These are phyloP conservation scores for Rickenella mellea DNA, from an alignment of 768 basidiomycete genomes.

Conservation along the genomic window DNA sequence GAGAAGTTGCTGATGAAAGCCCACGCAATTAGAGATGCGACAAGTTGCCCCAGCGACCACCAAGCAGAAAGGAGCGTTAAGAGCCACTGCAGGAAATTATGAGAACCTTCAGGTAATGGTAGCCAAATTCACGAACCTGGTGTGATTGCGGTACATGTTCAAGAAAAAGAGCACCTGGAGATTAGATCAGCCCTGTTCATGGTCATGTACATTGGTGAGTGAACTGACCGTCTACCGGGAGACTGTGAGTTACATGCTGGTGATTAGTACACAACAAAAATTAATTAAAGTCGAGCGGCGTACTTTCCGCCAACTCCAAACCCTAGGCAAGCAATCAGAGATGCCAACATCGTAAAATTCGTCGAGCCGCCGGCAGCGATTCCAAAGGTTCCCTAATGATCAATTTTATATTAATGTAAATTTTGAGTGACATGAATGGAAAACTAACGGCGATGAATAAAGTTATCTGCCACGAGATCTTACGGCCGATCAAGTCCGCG, in stretches of 20 bases:
- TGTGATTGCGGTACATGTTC: conserved; percentile 34
- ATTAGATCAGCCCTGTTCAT: background rate
- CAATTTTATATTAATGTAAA: no score
- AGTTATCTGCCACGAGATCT: conserved; percentile 15
- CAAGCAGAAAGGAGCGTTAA: conserved; percentile 44
- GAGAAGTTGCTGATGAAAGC: conserved; percentile 48
- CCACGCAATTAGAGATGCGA: conserved; percentile 44
- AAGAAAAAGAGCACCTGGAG: conserved; percentile 33
- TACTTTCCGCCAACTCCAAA: conserved; percentile 45
- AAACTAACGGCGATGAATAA: conserved; percentile 18
- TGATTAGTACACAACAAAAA: conserved; percentile 2
- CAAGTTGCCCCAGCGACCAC: conserved; percentile 43
- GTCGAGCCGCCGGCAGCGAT: conserved; percentile 37
- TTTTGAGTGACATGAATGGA: no score
- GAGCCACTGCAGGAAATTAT: conserved; percentile 29
- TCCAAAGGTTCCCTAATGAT: conserved; percentile 32
- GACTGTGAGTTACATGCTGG: conserved; percentile 15
- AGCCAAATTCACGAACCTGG: conserved; percentile 19
- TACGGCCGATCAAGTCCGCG: conserved; percentile 38
- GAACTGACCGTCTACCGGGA: conserved; percentile 39
- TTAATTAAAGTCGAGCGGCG: conserved; percentile 20
- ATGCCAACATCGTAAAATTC: conserved; percentile 33
- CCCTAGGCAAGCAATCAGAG: conserved; percentile 33
- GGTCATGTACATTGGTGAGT: background rate
- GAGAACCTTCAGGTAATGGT: conserved; percentile 3